Evolutionary conservation across 1,139 yeast genomes (phyloP), one percentile per base, ranked within the genome.

Genomic region (Pichia sp.): DNA sequence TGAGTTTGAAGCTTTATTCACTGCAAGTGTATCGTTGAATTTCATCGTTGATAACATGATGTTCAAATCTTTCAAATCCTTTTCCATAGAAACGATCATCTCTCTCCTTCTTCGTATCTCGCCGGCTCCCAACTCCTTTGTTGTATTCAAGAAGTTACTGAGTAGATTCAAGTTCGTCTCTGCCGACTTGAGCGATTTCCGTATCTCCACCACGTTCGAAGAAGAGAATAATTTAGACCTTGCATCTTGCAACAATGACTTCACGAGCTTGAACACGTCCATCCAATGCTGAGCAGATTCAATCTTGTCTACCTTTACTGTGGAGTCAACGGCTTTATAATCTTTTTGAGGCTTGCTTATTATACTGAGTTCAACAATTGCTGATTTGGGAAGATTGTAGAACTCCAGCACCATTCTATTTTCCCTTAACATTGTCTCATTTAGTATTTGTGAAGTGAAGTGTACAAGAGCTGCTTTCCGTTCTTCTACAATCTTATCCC

Each of bases 381-480:
- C 36, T 4, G 50, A 38, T 30, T 34, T 41, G 3, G 61, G 58
- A 4, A 58, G 37, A 21, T 44, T 45, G 7, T 52, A 45, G 35
- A 58, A 58, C 11, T 41, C 42, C 11, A 49, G 36, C 2, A 58
- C 49, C 9, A 41, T 27, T 2, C 34, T 39, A 19, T 43, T 39
- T 8, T 28, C 31, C 27, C 50, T 36, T 22, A 51, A 35, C 9
- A 39, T 52, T 1, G 55, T 45, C 41, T 80, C 85, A 22, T 58
- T 58, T 6, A 79, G 51, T n/a, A 79, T 38, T 8, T 56, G 58
- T 30, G 59, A 58, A 6, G 81, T 49, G 49, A 81, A 80, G 25
- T 48, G 44, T 3, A 68, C 64, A 24, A 84, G 58, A 16, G 64
- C 67, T 0, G 22, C 30, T 36, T 69, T 66, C 25, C 94, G 59